Evolutionary conservation across 2,329 filamentous ascomycete genomes (phyloP), one percentile per base, ranked within the genome.

Genomic region (Fusarium sp.): DNA sequence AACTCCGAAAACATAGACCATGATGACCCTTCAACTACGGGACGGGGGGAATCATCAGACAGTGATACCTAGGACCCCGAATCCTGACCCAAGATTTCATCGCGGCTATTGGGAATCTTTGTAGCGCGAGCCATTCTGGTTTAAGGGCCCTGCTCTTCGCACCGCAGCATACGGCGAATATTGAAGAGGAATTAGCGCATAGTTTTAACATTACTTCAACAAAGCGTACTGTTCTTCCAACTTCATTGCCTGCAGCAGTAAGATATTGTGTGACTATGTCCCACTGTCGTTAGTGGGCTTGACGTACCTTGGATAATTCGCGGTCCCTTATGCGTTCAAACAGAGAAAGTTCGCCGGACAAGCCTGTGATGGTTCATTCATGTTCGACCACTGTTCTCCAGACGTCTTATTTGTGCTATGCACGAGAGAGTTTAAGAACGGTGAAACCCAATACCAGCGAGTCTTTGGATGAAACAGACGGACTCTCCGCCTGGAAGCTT

Each of bases 391-490:
- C 20, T 51, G 34, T 17, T 34, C 33, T 49, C 22, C 33, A 59
- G 40, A 33, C 26, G 20, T 42, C 26, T 18, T 31, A 14, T 50
- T 22, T 18, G 18, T 22, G 24, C 18, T 45, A 31, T 17, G n/a
- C 14, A 42, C 7, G 28, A 39, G 22, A 42, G 34, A 51, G 45
- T 57, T 65, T 36, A 43, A 38, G 40, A 50, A 46, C 36, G 31
- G 18, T 33, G 14, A 38, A 51, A 39, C 28, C 24, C 38, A 18
- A 38, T 18, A 42, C 14, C 7, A 33, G 18, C 33, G 26, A 55
- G 28, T n/a, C 14, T 31, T 24, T 48, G n/a, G 34, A 43, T 52
- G 60, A 43, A 65, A 59, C 62, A 20, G 50, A 59, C 60, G 40
- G 20, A 44, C 14, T 17, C 26, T 39, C 43, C 42, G 61, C 34